Evolutionary conservation across 495 filamentous ascomycete species (phyloP), one percentile per base, ranked within the genome.

Genomic region (Penicillium coffeae): DNA sequence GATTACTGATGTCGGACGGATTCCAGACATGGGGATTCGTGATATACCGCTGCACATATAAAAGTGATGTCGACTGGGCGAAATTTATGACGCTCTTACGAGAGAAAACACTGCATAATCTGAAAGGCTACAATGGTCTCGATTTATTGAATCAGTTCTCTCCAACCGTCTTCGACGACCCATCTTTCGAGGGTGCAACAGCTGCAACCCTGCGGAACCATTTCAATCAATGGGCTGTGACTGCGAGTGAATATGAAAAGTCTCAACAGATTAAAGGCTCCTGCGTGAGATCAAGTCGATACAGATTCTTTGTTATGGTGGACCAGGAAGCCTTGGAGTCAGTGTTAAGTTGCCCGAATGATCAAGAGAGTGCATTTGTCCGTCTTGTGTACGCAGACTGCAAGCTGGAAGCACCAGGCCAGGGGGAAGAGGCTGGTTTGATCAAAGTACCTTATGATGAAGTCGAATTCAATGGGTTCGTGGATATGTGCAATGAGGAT

Each of bases 11-110:
- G 2, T 34, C 44, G 14, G 51, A 57, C 27, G 44, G 51, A 2
- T 50, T 47, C 44, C 38, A 42, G 38, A 56, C 42, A 22, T 69
- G 60, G 62, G 63, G 60, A 21, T 54, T 65, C 39, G 58, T 66
- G 14, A 56, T 66, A 48, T 66, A 63, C 38, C 58, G 64, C 32
- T 64, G 59, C 50, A 68, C 62, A 21, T 70, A 70, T 41, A 21
- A 56, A 27, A 61, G 50, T 21, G 41, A 66, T 42, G 41, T 50
- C 36, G 59, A 61, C 38, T 69, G 59, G 66, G 47, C 55, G 33
- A 49, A 55, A 19, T 65, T 61, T 37, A 45, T 51, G 19, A 22
- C 10, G n/a, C 49, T 42, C n/a, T 21, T 35, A 14, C 30, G 8
- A 2, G 10, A 10, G 5, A 10, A 30, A 30, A 10, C 25, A 30